phyloP scores from a whole-genome alignment of 495 filamentous ascomycete species.

The Podospora didyma region DNA sequence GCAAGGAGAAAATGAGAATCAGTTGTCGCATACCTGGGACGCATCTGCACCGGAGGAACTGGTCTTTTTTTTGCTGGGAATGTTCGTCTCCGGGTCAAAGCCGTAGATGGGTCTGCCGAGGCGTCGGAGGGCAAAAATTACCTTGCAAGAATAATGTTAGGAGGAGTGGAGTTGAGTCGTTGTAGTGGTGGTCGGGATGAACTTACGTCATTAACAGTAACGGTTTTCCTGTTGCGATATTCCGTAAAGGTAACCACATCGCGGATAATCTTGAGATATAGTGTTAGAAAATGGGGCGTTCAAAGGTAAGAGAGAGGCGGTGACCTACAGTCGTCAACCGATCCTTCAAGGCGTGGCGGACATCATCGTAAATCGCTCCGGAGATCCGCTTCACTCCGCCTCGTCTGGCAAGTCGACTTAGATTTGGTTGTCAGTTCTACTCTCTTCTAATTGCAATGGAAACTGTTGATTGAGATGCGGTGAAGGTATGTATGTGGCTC shows the following conservation, averaged over 20 bases:
- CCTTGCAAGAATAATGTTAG: constrained; percentile 35
- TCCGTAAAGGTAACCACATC: constrained; percentile 51
- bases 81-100: constrained; percentile 36
- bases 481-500: no score
- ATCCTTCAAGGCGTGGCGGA: constrained; percentile 49
- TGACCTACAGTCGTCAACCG: constrained; percentile 49
- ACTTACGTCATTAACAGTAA: constrained; percentile 62
- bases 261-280: constrained; percentile 37
- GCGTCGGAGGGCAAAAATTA: constrained; percentile 55
- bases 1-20: no score
- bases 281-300: constrained; percentile 18
- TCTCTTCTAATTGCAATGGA: not conserved
- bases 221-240: constrained; percentile 51
- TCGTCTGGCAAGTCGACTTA: constrained; percentile 71
- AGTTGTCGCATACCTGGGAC: no score
- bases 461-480: no score
- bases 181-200: not conserved
- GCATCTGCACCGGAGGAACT: no score
- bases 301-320: not conserved
- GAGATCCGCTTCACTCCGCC: constrained; percentile 77
- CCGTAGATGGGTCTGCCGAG: constrained; percentile 48
- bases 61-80: not conserved
- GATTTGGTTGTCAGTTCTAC: not conserved
- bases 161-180: no score
- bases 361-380: constrained; percentile 64